These are phyloP conservation scores for Teunomyces aglyptinius DNA, from an alignment of 805 yeast species.

Conservation along the genomic window DNA sequence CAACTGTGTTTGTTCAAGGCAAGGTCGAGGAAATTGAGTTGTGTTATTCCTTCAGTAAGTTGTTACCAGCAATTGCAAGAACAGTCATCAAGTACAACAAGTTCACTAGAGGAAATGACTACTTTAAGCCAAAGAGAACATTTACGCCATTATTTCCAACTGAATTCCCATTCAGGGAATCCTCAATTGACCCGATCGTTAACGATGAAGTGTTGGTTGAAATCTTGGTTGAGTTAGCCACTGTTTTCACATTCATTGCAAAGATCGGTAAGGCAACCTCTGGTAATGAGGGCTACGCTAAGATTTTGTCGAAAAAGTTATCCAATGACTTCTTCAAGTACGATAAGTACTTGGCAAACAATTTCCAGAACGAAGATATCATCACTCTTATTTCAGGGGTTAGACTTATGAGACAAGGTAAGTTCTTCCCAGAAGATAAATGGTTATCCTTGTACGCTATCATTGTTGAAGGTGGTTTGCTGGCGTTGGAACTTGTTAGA, in stretches of 20 bases:
- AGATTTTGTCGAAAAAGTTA: slow-evolving; percentile 33
- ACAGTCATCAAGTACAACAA: slow-evolving; percentile 53
- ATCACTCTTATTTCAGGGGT: slow-evolving; percentile 47
- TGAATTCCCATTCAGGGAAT: slow-evolving; percentile 58
- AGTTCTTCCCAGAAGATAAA: slow-evolving; percentile 61
- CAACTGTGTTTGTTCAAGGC: slow-evolving; percentile 22
- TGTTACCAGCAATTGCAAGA: slow-evolving; percentile 53
- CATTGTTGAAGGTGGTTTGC: slow-evolving; percentile 54
- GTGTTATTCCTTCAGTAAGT: slow-evolving; percentile 48
- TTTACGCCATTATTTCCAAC: slow-evolving; percentile 71
- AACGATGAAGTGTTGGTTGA: slow-evolving; percentile 70
- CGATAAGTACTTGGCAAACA: slow-evolving; percentile 38
- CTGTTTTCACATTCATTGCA: slow-evolving; percentile 56
- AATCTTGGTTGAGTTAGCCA: slow-evolving; percentile 63
- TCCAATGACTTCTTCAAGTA: slow-evolving; percentile 40
- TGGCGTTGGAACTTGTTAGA: slow-evolving; percentile 51
- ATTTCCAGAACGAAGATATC: slow-evolving; percentile 44
- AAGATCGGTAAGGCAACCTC: slow-evolving; percentile 46
- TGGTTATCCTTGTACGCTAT: slow-evolving; percentile 72
- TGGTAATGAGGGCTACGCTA: slow-evolving; percentile 41
- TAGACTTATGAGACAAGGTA: slow-evolving; percentile 50
- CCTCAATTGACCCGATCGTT: slow-evolving; percentile 71
- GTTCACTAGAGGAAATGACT: slow-evolving; percentile 44
- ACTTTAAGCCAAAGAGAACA: slow-evolving; percentile 57
- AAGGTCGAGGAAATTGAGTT: slow-evolving; percentile 35